A percentile compares a stretch with the other conserved stretches of the same genome.
Evolutionary conservation across 768 basidiomycete species (phyloP).

Genomic region (Russula foetens): DNA sequence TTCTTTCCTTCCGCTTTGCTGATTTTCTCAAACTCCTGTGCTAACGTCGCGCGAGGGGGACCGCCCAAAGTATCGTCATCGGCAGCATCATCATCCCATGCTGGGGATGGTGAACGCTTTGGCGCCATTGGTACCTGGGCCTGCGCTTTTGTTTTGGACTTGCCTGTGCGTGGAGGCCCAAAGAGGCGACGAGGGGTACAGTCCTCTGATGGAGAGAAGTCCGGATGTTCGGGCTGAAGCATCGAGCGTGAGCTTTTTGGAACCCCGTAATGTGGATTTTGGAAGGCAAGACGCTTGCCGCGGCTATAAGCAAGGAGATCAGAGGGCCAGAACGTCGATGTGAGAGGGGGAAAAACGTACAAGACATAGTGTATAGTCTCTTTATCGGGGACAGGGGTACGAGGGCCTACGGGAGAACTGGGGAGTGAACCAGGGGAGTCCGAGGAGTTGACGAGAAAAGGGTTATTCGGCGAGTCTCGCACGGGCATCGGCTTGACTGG

Average conservation of each 20-base stretch:
- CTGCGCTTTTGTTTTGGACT: neutral
- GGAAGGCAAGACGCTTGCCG: conserved; percentile 16
- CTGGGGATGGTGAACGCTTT: conserved; percentile 11
- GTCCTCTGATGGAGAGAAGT: conserved; percentile 19
- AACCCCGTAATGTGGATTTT: conserved; percentile 18
- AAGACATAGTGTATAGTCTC: conserved; percentile 19
- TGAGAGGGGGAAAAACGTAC: conserved; percentile 3
- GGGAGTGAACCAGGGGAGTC: conserved; percentile 15
- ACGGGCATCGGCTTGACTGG: conserved; percentile 13
- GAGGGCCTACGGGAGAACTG: conserved; percentile 17
- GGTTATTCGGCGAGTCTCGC: conserved; percentile 21
- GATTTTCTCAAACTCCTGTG: conserved; percentile 16
- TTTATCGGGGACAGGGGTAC: conserved; percentile 13
- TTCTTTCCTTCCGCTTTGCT: conserved; percentile 6
- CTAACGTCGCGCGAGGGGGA: conserved; percentile 7
- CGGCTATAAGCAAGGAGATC: conserved; percentile 2
- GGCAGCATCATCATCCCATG: conserved; percentile 7
- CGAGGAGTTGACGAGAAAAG: conserved; percentile 15
- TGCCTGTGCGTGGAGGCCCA: neutral
- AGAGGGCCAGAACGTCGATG: neutral
- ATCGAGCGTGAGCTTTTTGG: conserved; percentile 8
- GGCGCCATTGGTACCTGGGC: neutral
- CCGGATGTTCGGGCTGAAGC: conserved; percentile 17
- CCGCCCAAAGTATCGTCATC: neutral
- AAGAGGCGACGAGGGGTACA: conserved; percentile 20